Base-by-base conservation (phyloP, 2,329 filamentous ascomycete species). In the Colletotrichum lini region DNA sequence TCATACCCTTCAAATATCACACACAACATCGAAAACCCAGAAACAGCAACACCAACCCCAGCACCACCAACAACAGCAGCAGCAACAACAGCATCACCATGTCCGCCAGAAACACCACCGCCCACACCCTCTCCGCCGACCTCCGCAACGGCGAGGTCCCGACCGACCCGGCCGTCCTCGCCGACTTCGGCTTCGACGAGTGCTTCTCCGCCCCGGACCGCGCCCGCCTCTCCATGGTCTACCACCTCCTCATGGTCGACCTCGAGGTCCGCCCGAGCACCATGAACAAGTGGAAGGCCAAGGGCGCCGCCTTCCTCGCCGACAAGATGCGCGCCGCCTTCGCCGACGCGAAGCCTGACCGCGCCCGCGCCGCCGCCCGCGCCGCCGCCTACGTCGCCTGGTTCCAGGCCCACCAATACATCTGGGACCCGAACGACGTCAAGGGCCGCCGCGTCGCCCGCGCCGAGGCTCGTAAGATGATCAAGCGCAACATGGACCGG, bases 101-200 rank as follows among this genome's bases (percentile, higher is more conserved):
- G 35, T 38, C 35, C 9, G 35, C 35, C n/a, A 57, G n/a, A 23
- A 2, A 42, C 54, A 57, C 54, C 35, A 16, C 54, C 35, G 54
- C 54, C 13, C 54, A 57, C 38, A 38, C 12, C n/a, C 54, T 57
- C 54, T 57, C 54, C 35, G 35, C 54, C n/a, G 54, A 35, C 54
- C 35, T 57, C 54, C 54, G 54, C 35, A 40, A 23, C 54, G 54
- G 5, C 54, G 54, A 57, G 38, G 8, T 57, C 54, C 54, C 54
- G n/a, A 57, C 54, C n/a, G 54, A 57, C 54, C 54, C 54, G n/a
- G n/a, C n/a, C 54, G 38, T 57, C 38, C 54, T 57, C 38, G 35
- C 54, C 38, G 54, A 42, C 35, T 57, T 57, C 38, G 54, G 54
- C 54, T 57, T 57, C 38, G 35, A 57, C 35, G 21, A 40, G 6